Conservation (phyloP, 2,329 filamentous ascomycete genomes). For the Epichloe sylvatica region DNA sequence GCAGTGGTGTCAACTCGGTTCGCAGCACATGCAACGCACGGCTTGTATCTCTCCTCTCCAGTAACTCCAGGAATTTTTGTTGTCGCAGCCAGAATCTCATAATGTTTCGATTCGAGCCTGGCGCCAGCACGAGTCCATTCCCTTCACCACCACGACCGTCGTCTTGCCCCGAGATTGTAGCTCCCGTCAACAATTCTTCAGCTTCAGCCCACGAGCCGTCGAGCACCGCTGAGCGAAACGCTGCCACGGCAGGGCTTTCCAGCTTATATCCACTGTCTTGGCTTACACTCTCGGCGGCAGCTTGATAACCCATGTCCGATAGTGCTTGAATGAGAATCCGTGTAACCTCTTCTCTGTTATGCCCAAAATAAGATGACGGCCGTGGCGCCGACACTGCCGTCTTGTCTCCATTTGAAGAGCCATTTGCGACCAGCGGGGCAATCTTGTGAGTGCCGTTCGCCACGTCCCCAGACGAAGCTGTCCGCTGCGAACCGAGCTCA, state of each 20-base stretch:
- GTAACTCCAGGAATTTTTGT: slow-evolving; percentile 85
- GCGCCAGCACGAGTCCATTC: slow-evolving; percentile 58
- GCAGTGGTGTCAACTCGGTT: slow-evolving; percentile 73
- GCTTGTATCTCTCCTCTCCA: slow-evolving; percentile 62
- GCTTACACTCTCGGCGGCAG: slow-evolving; percentile 60
- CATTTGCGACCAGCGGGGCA: slow-evolving; percentile 34
- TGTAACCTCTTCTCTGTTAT: slow-evolving; percentile 85
- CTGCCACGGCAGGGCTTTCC: slow-evolving; percentile 74
- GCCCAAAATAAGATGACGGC: slow-evolving; percentile 53
- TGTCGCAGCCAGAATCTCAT: slow-evolving; percentile 84
- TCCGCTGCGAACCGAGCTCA: slow-evolving; percentile 13
- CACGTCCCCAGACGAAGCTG: slow-evolving; percentile 12
- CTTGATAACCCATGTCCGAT: slow-evolving; percentile 72
- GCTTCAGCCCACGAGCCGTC: slow-evolving; percentile 71
- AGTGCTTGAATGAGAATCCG: slow-evolving; percentile 84
- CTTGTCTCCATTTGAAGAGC: slow-evolving; percentile 29
- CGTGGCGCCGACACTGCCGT: slow-evolving; percentile 7
- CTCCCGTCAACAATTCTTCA: slow-evolving; percentile 62
- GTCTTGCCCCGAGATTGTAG: slow-evolving; percentile 14
- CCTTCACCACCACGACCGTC: slow-evolving; percentile 22
- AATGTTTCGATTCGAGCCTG: slow-evolving; percentile 58
- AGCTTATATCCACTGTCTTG: slow-evolving; percentile 76
- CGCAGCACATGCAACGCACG: slow-evolving; percentile 72
- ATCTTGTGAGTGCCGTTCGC: slow-evolving; percentile 36
- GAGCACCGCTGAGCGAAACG: slow-evolving; percentile 69